Conservation (phyloP, 768 basidiomycete species). For the Pulveroboletus sp. region DNA sequence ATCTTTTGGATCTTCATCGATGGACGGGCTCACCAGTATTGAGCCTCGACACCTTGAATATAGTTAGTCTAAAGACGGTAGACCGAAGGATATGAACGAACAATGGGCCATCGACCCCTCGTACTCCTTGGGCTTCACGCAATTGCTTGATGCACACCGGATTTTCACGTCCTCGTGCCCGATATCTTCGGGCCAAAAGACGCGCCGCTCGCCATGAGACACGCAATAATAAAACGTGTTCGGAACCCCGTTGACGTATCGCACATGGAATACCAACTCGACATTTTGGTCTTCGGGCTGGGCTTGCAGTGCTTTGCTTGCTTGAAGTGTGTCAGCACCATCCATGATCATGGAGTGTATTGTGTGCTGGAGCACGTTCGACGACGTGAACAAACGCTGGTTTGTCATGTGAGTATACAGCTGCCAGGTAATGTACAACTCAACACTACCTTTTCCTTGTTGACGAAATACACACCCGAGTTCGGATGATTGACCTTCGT, state of each 20-base stretch:
- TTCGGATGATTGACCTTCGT: conserved; percentile 28
- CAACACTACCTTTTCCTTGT: conserved; percentile 28
- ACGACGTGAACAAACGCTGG: conserved; percentile 13
- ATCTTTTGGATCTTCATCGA: background rate
- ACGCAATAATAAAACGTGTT: conserved; percentile 24
- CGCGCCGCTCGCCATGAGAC: conserved; percentile 23
- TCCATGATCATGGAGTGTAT: conserved; percentile 9
- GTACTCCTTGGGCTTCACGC: background rate
- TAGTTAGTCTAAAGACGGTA: background rate
- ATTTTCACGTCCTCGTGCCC: conserved; percentile 18
- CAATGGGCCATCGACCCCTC: conserved; percentile 17
- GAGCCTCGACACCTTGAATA: conserved; percentile 22
- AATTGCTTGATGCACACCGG: conserved; percentile 22
- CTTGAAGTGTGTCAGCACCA: conserved; percentile 6
- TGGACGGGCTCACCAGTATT: conserved; percentile 24
- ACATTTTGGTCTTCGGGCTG: conserved; percentile 10
- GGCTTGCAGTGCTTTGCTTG: conserved; percentile 1
- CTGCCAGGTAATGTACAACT: background rate
- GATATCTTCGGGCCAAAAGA: conserved; percentile 28
- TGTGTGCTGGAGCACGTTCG: conserved; percentile 5
- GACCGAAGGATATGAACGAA: conserved; percentile 8
- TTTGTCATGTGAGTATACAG: background rate
- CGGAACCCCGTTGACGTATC: background rate
- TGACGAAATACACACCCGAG: conserved; percentile 28
- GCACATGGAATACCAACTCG: conserved; percentile 17